Evolutionary conservation across 2,329 filamentous ascomycete genomes (phyloP).

Genomic region (Mollisiaceae sp.): DNA sequence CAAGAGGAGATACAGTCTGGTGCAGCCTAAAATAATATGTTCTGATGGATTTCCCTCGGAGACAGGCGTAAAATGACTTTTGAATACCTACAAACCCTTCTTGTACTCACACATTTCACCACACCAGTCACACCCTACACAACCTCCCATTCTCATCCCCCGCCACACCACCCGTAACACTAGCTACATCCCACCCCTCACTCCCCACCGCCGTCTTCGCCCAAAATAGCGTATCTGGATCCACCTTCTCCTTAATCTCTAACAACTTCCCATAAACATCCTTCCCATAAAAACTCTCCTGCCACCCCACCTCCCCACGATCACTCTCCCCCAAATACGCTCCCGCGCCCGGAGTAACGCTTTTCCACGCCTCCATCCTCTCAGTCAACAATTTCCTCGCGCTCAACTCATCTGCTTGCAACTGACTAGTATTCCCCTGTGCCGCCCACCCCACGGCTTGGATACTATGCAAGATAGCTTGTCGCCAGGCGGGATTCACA

Average conservation of each 20-base stretch:
- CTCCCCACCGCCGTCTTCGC: constrained; percentile 29
- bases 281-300: constrained; percentile 28
- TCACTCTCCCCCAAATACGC: constrained; percentile 57
- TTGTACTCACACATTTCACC: background rate
- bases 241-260: constrained; percentile 54
- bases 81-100: background rate
- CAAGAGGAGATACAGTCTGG: no score
- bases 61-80: no score
- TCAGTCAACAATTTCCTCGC: background rate
- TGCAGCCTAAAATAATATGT: no score
- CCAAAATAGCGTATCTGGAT: constrained; percentile 49
- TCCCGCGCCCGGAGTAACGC: constrained; percentile 40
- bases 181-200: constrained; percentile 40
- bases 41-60: no score
- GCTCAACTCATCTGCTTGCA: background rate
- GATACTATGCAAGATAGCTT: background rate
- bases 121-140: constrained; percentile 7
- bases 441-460: background rate
- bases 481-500: background rate
- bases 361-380: constrained; percentile 25
- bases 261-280: constrained; percentile 46
- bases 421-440: background rate
- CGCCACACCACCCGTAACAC: background rate
- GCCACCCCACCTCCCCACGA: constrained; percentile 48
- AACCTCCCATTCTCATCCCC: constrained; percentile 16